Conservation (phyloP, 2,329 filamentous ascomycete species). For the Penicillium sp. region DNA sequence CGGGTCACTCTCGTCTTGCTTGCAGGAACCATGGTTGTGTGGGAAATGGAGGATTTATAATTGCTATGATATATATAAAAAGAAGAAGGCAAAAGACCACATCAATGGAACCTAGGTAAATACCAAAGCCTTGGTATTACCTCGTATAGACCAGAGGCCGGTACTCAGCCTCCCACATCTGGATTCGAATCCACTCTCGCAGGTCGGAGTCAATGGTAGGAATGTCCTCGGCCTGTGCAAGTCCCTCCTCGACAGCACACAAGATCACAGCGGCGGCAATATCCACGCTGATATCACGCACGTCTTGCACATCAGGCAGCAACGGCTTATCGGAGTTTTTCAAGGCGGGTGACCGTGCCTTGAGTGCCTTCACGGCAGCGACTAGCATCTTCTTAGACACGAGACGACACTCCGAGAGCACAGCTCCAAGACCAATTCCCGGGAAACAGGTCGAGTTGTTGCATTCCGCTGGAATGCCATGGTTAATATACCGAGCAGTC, state of each 20-base stretch:
- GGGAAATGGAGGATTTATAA: not conserved
- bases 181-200: conserved; percentile 39
- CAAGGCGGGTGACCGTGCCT: conserved; percentile 67
- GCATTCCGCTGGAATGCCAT: conserved; percentile 62
- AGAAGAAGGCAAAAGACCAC: not conserved
- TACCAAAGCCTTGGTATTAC: not conserved
- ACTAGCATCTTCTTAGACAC: conserved; percentile 79
- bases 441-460: conserved; percentile 87
- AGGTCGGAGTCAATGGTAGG: conserved; percentile 46
- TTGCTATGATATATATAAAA: not conserved
- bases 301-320: conserved; percentile 71
- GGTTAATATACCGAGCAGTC: not conserved
- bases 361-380: conserved; percentile 71
- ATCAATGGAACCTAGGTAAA: not conserved
- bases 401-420: conserved; percentile 65
- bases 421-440: conserved; percentile 75
- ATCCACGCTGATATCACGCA: conserved; percentile 71
- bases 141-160: conserved; percentile 22
- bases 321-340: conserved; percentile 63
- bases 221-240: conserved; percentile 64
- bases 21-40: not conserved
- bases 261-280: conserved; percentile 75
- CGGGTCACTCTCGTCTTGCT: too few relatives aligned
- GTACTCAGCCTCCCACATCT: conserved; percentile 44
- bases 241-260: conserved; percentile 65